Base-by-base conservation (phyloP, 768 basidiomycete genomes). In the Pleurotus giganteus region DNA sequence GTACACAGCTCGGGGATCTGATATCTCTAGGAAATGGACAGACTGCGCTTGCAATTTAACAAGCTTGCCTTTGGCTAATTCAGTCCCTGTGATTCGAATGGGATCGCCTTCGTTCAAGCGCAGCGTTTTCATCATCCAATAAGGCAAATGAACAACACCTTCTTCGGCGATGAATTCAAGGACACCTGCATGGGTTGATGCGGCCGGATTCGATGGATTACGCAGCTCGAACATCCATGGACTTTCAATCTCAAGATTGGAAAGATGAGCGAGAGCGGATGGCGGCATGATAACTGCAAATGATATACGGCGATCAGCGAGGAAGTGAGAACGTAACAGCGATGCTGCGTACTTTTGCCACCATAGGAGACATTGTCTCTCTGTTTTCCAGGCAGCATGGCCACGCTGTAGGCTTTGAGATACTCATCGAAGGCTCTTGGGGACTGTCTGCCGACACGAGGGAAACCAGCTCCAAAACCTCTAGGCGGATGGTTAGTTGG, bases 121-220 rank as follows among this genome's bases (percentile, higher is more conserved):
- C 17, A 99, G 75, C 4, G 93, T 94, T 74, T 90, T 94, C 96
- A 99, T 99, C 91, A 99, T 96, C 97, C 97, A 99, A 62, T 94
- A 89, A 0, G 97, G 97, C 13, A 99, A 77, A 75, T 98, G 89
- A 2, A 95, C 95, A 12, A 89, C 79, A 11, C 97, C 97, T 69
- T 98, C 96, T 54, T 97, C 89, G 2, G 97, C 96, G 60, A 98
- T 98, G 71, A 99, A 99, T 67, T 99, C 97, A 26, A 99, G 82
- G 24, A 99, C 97, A 76, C 97, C 97, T 1, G 91, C 91, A 66
- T 99, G 93, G 1, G 97, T 98, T 19, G 83, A 94, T 52, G 82
- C 89, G 29, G 84, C 91, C 49, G 80, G 78, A 73, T 89, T 95
- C 63, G 75, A 73, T 47, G 97, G 96, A 71, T 98, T 98, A 46